phyloP scores from a whole-genome alignment of 768 basidiomycete species.

The Tylopilus subfusipes region DNA sequence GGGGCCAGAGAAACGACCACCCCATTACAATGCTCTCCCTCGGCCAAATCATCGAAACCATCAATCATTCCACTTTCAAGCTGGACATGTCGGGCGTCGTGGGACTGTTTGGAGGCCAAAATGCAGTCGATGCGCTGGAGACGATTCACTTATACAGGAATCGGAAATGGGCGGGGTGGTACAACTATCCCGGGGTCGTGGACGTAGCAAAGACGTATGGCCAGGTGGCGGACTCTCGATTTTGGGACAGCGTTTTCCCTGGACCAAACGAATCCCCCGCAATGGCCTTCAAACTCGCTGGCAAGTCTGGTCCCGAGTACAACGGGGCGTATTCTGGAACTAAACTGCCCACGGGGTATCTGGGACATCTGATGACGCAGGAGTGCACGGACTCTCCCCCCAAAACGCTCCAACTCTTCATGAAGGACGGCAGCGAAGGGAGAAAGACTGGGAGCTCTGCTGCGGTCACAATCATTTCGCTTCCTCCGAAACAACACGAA shows the following conservation, averaged over 20 bases:
- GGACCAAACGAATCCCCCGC: slow-evolving; percentile 28
- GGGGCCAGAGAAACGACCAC: background rate
- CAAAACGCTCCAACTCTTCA: slow-evolving; percentile 1
- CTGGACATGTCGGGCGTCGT: slow-evolving; percentile 29
- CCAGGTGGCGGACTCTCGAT: slow-evolving; percentile 21
- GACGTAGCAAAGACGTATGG: slow-evolving; percentile 34
- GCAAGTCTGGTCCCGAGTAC: slow-evolving; percentile 55
- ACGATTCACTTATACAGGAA: slow-evolving; percentile 32
- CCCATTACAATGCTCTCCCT: slow-evolving; percentile 15
- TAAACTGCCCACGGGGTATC: slow-evolving; percentile 48
- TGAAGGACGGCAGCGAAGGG: background rate
- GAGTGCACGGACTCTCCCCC: background rate
- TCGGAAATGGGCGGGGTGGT: slow-evolving; percentile 35
- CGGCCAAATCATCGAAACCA: slow-evolving; percentile 3
- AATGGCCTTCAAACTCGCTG: slow-evolving; percentile 27
- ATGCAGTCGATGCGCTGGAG: slow-evolving; percentile 30
- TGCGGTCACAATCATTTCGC: slow-evolving; percentile 14
- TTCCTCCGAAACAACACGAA: slow-evolving; percentile 6
- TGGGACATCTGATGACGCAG: slow-evolving; percentile 48
- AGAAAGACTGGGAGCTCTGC: slow-evolving; percentile 17
- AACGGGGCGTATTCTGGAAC: slow-evolving; percentile 68
- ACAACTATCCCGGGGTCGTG: slow-evolving; percentile 34
- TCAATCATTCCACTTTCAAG: slow-evolving; percentile 16
- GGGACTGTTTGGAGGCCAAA: slow-evolving; percentile 33
- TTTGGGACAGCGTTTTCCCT: slow-evolving; percentile 35